These are phyloP conservation scores for Cocos nucifera DNA, from an alignment of 176 grass and related monocot genomes.

Conservation along the genomic window DNA sequence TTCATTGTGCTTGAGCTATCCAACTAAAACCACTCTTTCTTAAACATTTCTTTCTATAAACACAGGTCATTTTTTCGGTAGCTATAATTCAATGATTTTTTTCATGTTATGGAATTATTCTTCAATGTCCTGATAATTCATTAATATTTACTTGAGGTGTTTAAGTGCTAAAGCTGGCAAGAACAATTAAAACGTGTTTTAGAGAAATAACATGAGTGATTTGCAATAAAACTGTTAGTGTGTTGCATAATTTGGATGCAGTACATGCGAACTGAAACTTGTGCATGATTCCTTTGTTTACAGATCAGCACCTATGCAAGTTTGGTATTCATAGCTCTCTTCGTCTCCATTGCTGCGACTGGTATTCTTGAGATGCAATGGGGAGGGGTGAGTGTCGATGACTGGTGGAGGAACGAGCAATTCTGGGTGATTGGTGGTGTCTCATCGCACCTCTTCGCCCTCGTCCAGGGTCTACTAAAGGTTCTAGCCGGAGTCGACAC, in stretches of 20 bases:
- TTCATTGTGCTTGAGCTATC: conserved; percentile 42
- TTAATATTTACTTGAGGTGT: too few species aligned
- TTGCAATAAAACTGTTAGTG: too few species aligned
- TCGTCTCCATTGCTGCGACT: conserved; percentile 34
- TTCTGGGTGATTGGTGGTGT: conserved; percentile 45
- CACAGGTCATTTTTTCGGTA: too few species aligned
- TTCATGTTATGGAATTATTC: too few species aligned
- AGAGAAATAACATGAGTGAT: too few species aligned
- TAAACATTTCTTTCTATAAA: too few species aligned
- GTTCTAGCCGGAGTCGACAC: conserved; percentile 35
- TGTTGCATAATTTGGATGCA: too few species aligned
- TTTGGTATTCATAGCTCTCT: conserved; percentile 38
- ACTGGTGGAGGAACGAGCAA: conserved; percentile 49
- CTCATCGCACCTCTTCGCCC: conserved; percentile 35
- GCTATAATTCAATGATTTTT: too few species aligned
- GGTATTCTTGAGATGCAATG: conserved; percentile 43
- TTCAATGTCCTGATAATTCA: too few species aligned
- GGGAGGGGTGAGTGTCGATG: conserved; percentile 34
- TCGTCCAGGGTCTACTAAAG: conserved; percentile 41
- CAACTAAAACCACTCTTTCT: background rate
- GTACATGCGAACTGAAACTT: too few species aligned
- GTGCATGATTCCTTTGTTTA: background rate
- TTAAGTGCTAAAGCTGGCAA: too few species aligned
- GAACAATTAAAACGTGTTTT: too few species aligned
- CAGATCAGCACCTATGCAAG: conserved; percentile 41